phyloP scores from a whole-genome alignment of 2,329 filamentous ascomycete species.

The Metarhizium sp. region DNA sequence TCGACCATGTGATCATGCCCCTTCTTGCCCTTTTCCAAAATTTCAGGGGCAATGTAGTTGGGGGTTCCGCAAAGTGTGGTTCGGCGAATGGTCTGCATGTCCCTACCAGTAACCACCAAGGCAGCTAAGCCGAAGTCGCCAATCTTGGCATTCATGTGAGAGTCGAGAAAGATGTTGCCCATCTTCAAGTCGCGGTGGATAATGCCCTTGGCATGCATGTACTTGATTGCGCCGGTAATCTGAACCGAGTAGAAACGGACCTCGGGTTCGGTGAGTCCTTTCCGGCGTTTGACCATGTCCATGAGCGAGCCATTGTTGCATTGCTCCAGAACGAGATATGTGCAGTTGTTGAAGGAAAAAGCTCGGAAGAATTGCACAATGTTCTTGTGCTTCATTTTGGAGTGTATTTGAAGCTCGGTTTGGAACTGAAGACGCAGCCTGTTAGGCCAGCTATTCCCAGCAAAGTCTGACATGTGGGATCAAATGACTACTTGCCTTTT shows the following conservation, averaged over 20 bases:
- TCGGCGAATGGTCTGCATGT: constrained; percentile 73
- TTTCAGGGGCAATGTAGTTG: constrained; percentile 97
- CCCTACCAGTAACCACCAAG: constrained; percentile 80
- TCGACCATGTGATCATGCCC: constrained; percentile 98
- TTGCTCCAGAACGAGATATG: constrained; percentile 88
- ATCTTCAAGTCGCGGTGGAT: constrained; percentile 97
- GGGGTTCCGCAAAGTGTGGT: constrained; percentile 95
- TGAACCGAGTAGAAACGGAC: constrained; percentile 91
- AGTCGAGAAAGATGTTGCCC: constrained; percentile 93
- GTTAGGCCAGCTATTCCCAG: neutral
- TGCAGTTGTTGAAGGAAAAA: constrained; percentile 81
- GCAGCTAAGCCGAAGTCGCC: constrained; percentile 95
- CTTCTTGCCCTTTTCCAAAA: constrained; percentile 85
- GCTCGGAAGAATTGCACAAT: constrained; percentile 93
- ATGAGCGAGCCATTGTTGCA: constrained; percentile 94
- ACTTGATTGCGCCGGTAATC: constrained; percentile 94
- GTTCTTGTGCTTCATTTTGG: constrained; percentile 92
- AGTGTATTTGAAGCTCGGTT: constrained; percentile 93
- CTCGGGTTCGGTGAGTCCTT: constrained; percentile 85
- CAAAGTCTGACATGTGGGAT: neutral
- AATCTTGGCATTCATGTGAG: constrained; percentile 94
- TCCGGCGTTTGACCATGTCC: constrained; percentile 93
- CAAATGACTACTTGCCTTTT: constrained; percentile 52
- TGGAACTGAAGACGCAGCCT: constrained; percentile 40
- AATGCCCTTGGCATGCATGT: constrained; percentile 91